Conservation (phyloP, 768 basidiomycete species). For the Lactifluus volemus region DNA sequence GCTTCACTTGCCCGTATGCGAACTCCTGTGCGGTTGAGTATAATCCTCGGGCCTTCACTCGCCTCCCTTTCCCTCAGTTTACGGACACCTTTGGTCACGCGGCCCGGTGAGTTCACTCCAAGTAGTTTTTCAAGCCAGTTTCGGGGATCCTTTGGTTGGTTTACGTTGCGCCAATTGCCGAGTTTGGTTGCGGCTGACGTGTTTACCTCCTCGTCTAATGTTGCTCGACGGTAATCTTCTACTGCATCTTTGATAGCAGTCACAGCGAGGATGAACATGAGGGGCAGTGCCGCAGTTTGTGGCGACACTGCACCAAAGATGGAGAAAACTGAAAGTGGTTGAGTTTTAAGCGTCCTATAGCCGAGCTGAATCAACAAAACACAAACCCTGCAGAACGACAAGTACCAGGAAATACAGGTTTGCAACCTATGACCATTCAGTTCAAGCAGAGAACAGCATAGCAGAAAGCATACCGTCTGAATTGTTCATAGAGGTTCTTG, state of each 20-base stretch:
- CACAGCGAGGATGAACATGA: constrained; percentile 77
- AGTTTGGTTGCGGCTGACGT: constrained; percentile 88
- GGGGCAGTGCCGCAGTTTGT: constrained; percentile 72
- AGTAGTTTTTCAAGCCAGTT: constrained; percentile 69
- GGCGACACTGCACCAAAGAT: constrained; percentile 86
- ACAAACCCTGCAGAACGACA: constrained; percentile 68
- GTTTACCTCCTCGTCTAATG: constrained; percentile 89
- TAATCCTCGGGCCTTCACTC: constrained; percentile 51
- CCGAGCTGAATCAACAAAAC: background rate
- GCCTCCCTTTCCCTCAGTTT: constrained; percentile 78
- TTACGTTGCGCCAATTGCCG: constrained; percentile 84
- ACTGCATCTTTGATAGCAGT: constrained; percentile 95
- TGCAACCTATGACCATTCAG: constrained; percentile 47
- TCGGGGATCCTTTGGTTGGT: constrained; percentile 71
- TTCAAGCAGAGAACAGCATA: background rate
- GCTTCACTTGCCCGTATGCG: constrained; percentile 19
- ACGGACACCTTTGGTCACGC: constrained; percentile 75
- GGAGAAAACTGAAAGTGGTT: constrained; percentile 56
- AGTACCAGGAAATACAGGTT: constrained; percentile 86
- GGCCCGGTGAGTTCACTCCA: constrained; percentile 60
- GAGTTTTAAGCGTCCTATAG: constrained; percentile 2
- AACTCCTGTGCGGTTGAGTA: constrained; percentile 42
- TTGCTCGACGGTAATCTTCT: constrained; percentile 89
- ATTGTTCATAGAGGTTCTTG: constrained; percentile 93
- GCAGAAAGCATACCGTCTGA: constrained; percentile 50